Conservation (phyloP, 2,329 filamentous ascomycete species). For the Claviceps purpurea region DNA sequence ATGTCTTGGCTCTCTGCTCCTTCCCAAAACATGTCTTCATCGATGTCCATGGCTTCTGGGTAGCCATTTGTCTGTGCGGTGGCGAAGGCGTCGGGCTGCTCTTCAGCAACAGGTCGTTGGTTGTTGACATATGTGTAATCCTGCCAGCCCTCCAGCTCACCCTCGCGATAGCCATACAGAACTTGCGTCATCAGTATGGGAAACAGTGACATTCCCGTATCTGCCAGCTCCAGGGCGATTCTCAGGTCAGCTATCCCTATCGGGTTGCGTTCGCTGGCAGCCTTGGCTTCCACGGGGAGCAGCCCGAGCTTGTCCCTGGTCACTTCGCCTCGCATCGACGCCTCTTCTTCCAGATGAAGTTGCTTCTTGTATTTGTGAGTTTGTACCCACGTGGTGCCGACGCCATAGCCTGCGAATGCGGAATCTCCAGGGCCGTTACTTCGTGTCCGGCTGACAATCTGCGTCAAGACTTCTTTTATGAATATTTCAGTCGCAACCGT, state of each 20-base stretch:
- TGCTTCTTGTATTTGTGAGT: constrained; percentile 67
- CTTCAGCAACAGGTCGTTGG: constrained; percentile 16
- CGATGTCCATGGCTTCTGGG: constrained; percentile 45
- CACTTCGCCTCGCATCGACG: constrained; percentile 59
- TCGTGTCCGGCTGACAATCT: constrained; percentile 49
- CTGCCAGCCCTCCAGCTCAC: constrained; percentile 55
- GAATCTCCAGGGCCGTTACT: constrained; percentile 52
- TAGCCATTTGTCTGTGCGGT: constrained; percentile 34
- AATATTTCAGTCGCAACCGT: constrained; percentile 53
- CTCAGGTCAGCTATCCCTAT: constrained; percentile 68
- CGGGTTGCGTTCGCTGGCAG: constrained; percentile 55
- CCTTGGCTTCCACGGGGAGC: constrained; percentile 68
- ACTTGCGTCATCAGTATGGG: constrained; percentile 61
- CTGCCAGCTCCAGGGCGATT: constrained; percentile 61
- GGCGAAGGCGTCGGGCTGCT: constrained; percentile 14
- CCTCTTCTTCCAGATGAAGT: constrained; percentile 62
- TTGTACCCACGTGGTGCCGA: constrained; percentile 58
- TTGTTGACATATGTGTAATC: constrained; percentile 43
- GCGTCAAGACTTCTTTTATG: constrained; percentile 51
- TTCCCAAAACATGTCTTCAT: constrained; percentile 48
- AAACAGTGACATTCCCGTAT: constrained; percentile 64
- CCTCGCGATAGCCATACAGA: constrained; percentile 58
- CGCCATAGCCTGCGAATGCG: constrained; percentile 48
- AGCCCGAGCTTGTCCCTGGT: constrained; percentile 62
- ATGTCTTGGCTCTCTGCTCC: constrained; percentile 40